Conservation (phyloP, 2,329 filamentous ascomycete genomes). For the Chrysoporthe cubensis region DNA sequence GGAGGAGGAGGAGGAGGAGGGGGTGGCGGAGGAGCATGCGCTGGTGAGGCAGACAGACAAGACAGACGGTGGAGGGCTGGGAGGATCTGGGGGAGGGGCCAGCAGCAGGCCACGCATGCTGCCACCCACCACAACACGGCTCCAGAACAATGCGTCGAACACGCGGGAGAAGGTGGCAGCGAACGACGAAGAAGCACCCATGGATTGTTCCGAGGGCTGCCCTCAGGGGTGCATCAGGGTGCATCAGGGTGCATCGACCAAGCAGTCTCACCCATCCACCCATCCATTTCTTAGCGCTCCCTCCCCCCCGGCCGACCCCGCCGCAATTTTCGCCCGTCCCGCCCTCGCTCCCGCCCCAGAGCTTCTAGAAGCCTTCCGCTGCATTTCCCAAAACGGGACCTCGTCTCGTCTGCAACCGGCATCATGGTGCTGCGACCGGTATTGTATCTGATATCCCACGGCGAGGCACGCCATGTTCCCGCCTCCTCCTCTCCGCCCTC, state of each 20-base stretch:
- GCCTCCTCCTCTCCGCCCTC: no score
- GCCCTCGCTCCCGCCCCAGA: constrained; percentile 8
- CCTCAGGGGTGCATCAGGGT: constrained; percentile 15
- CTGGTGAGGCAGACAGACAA: no score
- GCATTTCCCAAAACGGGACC: constrained; percentile 14
- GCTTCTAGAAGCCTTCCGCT: constrained; percentile 28
- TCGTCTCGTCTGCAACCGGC: not conserved
- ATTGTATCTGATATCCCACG: not conserved
- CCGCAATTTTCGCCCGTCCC: constrained; percentile 23
- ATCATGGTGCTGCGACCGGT: no score
- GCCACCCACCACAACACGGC: not conserved
- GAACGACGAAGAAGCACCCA: constrained; percentile 20
- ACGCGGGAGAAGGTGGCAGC: constrained; percentile 26
- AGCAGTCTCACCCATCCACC: not conserved
- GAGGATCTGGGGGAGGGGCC: constrained; percentile 8
- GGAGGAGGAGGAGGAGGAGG: no score
- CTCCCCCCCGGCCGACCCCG: constrained; percentile 20
- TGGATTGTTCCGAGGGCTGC: constrained; percentile 6
- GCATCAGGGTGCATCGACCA: not conserved
- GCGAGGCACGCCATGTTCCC: not conserved
- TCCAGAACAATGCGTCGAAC: constrained; percentile 24
- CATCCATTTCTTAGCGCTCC: constrained; percentile 1
- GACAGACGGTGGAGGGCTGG: not conserved
- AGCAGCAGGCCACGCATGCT: not conserved
- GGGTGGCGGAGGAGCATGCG: not conserved